These are phyloP conservation scores for Metschnikowia peoriensis DNA, from an alignment of 805 yeast species.

Conservation along the genomic window DNA sequence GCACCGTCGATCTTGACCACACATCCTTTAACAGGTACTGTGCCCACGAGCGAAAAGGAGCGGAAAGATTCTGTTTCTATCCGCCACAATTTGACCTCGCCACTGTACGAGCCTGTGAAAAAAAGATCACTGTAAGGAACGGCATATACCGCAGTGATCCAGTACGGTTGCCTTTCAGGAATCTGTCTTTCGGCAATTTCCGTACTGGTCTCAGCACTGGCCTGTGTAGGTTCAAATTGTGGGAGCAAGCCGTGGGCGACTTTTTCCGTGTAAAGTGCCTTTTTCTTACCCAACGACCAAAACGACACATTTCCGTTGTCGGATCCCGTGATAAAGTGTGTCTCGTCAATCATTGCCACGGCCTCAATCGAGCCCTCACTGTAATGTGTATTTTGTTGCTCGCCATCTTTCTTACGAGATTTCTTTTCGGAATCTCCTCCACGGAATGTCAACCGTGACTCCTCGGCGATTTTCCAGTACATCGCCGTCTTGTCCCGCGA, in stretches of 20 bases:
- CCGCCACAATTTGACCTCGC: conserved; percentile 76
- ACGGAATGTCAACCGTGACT: conserved; percentile 87
- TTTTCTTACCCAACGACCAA: conserved; percentile 90
- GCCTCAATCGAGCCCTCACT: conserved; percentile 89
- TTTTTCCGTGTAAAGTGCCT: conserved; percentile 69
- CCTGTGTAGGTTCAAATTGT: conserved; percentile 34
- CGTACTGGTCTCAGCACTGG: conserved; percentile 55
- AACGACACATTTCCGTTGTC: conserved; percentile 89
- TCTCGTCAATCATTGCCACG: conserved; percentile 87
- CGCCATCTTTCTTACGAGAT: conserved; percentile 19
- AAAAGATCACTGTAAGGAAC: conserved; percentile 84
- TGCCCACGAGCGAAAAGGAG: conserved; percentile 55
- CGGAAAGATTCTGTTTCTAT: conserved; percentile 59
- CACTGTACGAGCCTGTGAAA: conserved; percentile 86
- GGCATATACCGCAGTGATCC: conserved; percentile 80
- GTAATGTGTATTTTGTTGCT: conserved; percentile 9
- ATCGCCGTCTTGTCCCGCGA: conserved; percentile 92
- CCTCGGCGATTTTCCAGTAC: conserved; percentile 96
- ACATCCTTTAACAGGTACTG: conserved; percentile 63
- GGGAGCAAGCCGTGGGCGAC: conserved; percentile 75
- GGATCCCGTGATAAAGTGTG: conserved; percentile 90
- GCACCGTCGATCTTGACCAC: conserved; percentile 63
- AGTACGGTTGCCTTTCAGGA: conserved; percentile 76
- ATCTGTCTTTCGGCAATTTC: conserved; percentile 48
- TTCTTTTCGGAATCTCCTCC: conserved; percentile 70